phyloP scores from a whole-genome alignment of 192 early-diverging fungal species.

The Umbelopsis vinacea region DNA sequence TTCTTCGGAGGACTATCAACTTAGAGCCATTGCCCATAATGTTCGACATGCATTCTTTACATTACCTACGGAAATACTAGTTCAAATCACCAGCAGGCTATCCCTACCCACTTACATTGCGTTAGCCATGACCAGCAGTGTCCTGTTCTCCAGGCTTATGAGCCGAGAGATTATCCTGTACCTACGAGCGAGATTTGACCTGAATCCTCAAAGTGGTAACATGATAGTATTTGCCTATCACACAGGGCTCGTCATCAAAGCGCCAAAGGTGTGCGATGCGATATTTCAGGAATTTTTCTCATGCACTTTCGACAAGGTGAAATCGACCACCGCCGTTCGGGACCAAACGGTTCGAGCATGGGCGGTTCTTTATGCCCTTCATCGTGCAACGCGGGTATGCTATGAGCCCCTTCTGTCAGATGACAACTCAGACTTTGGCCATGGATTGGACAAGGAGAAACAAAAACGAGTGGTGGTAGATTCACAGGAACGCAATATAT shows the following conservation, averaged over 20 bases:
- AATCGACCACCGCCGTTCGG: background rate
- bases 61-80: constrained; percentile 17
- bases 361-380: constrained; percentile 23
- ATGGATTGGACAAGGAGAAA: background rate
- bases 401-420: constrained; percentile 17
- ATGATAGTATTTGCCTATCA: constrained; percentile 28
- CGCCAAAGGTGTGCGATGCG: constrained; percentile 18
- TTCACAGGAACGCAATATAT: background rate
- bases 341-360: constrained; percentile 22
- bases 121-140: constrained; percentile 17
- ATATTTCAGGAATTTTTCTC: constrained; percentile 25
- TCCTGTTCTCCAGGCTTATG: constrained; percentile 6
- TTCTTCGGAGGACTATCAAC: background rate
- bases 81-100: constrained; percentile 4
- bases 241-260: constrained; percentile 23
- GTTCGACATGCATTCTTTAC: background rate
- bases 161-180: constrained; percentile 19
- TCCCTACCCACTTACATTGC: constrained; percentile 22
- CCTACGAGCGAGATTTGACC: constrained; percentile 14
- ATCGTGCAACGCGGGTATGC: constrained; percentile 20
- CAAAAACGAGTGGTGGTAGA: constrained; percentile 1
- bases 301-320: background rate
- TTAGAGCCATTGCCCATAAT: constrained; percentile 5
- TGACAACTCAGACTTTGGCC: background rate
- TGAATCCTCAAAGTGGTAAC: constrained; percentile 26